phyloP scores from a whole-genome alignment of 2,329 filamentous ascomycete genomes.

The Beauveria asiatica region DNA sequence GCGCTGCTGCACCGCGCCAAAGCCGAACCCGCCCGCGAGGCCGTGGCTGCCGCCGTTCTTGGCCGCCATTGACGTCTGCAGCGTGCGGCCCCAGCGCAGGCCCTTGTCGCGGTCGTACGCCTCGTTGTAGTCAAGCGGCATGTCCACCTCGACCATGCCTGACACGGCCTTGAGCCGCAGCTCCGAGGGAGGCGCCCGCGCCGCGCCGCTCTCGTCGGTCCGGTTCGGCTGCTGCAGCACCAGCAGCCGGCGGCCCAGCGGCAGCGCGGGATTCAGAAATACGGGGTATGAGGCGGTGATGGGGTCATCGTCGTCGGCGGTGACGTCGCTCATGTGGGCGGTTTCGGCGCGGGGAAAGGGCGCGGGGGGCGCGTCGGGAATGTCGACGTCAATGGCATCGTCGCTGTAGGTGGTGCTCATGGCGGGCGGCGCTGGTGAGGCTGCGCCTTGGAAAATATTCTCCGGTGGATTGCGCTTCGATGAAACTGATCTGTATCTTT shows the following conservation, averaged over 20 bases:
- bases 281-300: conserved; percentile 72
- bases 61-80: conserved; percentile 51
- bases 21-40: conserved; percentile 64
- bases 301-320: conserved; percentile 49
- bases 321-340: neutral
- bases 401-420: neutral
- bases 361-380: conserved; percentile 1
- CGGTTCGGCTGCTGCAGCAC: conserved; percentile 88
- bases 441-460: neutral
- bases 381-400: neutral
- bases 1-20: conserved; percentile 40
- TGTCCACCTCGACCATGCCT: conserved; percentile 84
- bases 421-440: neutral
- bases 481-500: no score
- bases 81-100: conserved; percentile 69
- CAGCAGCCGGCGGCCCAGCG: conserved; percentile 56
- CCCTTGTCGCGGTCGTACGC: conserved; percentile 83
- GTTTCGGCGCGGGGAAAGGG: neutral
- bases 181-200: conserved; percentile 50
- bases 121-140: conserved; percentile 63
- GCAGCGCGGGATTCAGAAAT: conserved; percentile 69
- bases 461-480: neutral
- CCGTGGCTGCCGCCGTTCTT: conserved; percentile 61
- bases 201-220: conserved; percentile 37
- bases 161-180: conserved; percentile 74